Conservation (phyloP, 78 protist species). For the Dictyostelium citrinum region DNA sequence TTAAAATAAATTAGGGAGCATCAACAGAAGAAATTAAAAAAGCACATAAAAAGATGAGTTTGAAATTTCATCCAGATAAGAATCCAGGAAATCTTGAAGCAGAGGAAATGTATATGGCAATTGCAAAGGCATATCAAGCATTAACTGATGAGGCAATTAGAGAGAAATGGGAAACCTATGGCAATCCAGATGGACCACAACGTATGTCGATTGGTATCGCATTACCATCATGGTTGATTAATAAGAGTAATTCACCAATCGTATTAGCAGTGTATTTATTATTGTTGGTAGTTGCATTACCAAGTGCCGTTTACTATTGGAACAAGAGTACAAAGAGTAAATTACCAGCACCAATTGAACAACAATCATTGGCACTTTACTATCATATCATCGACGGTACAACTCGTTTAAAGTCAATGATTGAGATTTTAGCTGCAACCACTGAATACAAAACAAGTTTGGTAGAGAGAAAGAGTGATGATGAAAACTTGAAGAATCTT, state of each 20-base stretch:
- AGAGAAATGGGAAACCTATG: constrained; percentile 81
- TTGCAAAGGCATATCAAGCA: constrained; percentile 77
- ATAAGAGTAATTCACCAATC: constrained; percentile 44
- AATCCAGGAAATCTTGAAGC: background rate
- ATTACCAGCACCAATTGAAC: background rate
- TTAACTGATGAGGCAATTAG: constrained; percentile 55
- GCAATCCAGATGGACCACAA: constrained; percentile 87
- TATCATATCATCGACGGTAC: constrained; percentile 33
- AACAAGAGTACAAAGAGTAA: background rate
- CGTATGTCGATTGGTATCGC: constrained; percentile 75
- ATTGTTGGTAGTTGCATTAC: constrained; percentile 36
- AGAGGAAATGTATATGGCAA: constrained; percentile 11
- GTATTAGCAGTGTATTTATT: constrained; percentile 65
- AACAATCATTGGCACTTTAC: constrained; percentile 40
- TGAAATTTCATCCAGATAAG: constrained; percentile 75
- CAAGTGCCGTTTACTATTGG: constrained; percentile 54
- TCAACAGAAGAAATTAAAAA: constrained; percentile 64
- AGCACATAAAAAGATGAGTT: constrained; percentile 41
- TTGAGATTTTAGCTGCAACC: constrained; percentile 57
- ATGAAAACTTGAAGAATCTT: constrained; percentile 27
- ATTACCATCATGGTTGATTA: constrained; percentile 80
- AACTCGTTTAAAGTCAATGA: constrained; percentile 32
- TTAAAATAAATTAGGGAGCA: constrained; percentile 26
- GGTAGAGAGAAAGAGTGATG: constrained; percentile 62
- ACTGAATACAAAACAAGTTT: constrained; percentile 21